Conservation (phyloP, 345 rosid genomes). For the Hibiscus tridactylites region DNA sequence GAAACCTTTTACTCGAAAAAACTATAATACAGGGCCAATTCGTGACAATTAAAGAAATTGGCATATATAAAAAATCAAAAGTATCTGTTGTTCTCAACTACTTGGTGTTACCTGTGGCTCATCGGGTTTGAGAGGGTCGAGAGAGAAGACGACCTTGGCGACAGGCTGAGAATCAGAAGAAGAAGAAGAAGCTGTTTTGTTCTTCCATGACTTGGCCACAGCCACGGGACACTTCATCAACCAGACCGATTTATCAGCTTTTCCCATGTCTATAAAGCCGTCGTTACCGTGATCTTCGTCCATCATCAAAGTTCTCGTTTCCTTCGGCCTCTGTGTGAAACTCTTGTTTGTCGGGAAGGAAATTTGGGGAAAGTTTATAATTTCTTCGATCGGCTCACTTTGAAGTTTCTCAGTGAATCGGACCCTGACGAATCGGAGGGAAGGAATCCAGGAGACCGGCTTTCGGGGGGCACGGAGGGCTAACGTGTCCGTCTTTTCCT, state of each 20-base stretch:
- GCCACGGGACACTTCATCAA: conserved; percentile 83
- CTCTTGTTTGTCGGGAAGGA: not conserved
- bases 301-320: conserved; percentile 17
- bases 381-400: not conserved
- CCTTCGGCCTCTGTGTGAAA: not conserved
- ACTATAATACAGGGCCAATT: too few species aligned
- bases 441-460: not conserved
- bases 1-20: not conserved
- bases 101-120: conserved; percentile 40
- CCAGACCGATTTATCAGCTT: conserved; percentile 66
- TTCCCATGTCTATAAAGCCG: conserved; percentile 45
- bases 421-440: not conserved
- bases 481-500: not conserved
- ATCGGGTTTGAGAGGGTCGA: conserved; percentile 50
- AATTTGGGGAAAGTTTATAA: not conserved
- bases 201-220: conserved; percentile 70
- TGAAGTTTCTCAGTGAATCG: not conserved
- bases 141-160: conserved; percentile 58
- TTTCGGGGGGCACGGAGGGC: not conserved
- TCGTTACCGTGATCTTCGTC: conserved; percentile 35
- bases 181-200: conserved; percentile 22
- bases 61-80: not conserved
- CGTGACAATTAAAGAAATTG: not conserved
- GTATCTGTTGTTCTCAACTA: not conserved
- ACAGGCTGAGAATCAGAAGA: conserved; percentile 42